phyloP scores from a whole-genome alignment of 1,139 yeast genomes.

The Wickerhamomyces sp. region DNA sequence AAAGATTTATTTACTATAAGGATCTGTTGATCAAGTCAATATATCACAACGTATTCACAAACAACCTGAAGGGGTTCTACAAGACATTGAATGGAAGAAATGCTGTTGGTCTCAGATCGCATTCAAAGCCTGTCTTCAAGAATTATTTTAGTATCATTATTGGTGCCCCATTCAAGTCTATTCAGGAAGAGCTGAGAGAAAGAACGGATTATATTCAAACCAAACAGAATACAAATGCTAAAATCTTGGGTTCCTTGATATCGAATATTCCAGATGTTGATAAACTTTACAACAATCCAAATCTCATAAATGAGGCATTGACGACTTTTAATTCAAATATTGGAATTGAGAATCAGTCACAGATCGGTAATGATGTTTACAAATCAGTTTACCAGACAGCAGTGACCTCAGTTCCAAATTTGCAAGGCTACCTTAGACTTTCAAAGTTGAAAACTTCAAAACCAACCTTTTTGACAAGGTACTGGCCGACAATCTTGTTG shows the following conservation, averaged over 20 bases:
- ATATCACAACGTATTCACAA: conserved; percentile 16
- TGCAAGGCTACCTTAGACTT: background rate
- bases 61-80: conserved; percentile 20
- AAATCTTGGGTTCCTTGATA: conserved; percentile 31
- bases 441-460: conserved; percentile 9
- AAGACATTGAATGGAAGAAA: conserved; percentile 11
- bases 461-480: conserved; percentile 50
- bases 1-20: conserved; percentile 10
- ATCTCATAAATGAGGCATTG: background rate
- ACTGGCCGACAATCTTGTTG: conserved; percentile 59
- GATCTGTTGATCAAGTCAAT: conserved; percentile 10
- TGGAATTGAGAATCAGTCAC: background rate
- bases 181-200: conserved; percentile 25
- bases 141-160: conserved; percentile 25
- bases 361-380: background rate
- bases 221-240: conserved; percentile 27
- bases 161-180: conserved; percentile 31
- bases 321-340: background rate
- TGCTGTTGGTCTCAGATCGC: conserved; percentile 1
- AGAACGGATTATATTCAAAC: conserved; percentile 22
- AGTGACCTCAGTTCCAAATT: background rate
- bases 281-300: background rate
- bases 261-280: conserved; percentile 26
- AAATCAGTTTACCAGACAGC: background rate
- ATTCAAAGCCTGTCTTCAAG: conserved; percentile 1